phyloP scores from a whole-genome alignment of 371 early-diverging fungal genomes.

The Mucor ambiguus region DNA sequence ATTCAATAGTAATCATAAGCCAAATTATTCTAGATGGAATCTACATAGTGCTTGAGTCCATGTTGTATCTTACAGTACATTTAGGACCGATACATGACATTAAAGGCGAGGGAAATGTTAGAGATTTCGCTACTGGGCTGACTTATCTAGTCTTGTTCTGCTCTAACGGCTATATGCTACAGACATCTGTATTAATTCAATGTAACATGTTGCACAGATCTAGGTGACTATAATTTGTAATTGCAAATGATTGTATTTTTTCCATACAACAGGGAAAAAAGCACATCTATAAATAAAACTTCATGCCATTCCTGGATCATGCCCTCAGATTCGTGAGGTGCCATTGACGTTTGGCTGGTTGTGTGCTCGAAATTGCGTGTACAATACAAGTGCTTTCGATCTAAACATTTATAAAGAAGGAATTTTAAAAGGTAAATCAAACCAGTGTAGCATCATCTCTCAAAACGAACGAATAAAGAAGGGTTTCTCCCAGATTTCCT shows the following conservation, averaged over 20 bases:
- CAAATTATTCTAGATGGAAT: background rate
- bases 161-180: background rate
- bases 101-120: background rate
- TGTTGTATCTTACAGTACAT: background rate
- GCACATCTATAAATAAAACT: background rate
- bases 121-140: background rate
- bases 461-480: constrained; percentile 2
- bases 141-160: background rate
- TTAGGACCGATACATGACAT: no score
- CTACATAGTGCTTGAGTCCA: background rate
- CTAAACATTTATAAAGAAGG: background rate
- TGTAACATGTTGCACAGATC: constrained; percentile 1
- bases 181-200: background rate
- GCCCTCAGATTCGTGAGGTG: background rate
- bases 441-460: background rate
- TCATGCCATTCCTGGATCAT: background rate
- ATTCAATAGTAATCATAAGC: background rate
- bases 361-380: background rate
- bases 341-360: background rate
- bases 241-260: background rate
- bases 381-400: background rate
- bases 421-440: background rate
- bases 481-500: background rate
- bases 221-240: background rate
- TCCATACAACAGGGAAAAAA: background rate